phyloP scores from a whole-genome alignment of 495 filamentous ascomycete species.

The Penicilliopsis zonata region DNA sequence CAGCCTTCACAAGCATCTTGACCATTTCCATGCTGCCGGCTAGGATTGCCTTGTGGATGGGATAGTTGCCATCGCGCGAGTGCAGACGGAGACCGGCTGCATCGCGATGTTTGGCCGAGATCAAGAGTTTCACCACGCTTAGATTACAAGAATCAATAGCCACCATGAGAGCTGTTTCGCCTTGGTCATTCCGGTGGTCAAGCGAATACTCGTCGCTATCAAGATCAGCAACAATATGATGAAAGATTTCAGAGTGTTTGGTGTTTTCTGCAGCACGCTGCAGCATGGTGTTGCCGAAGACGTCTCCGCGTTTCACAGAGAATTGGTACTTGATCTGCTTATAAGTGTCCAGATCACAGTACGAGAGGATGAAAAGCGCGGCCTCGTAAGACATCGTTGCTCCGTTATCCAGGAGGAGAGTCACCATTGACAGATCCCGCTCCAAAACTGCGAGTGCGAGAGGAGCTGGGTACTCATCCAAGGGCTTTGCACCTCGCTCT shows the following conservation, averaged over 20 bases:
- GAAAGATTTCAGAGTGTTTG: background rate
- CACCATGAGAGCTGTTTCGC: too few species aligned
- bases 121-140: background rate
- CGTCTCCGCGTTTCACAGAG: background rate
- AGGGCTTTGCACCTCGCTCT: background rate
- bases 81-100: too few species aligned
- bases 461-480: background rate
- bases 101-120: too few species aligned
- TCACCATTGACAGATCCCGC: background rate
- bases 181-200: background rate
- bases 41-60: background rate
- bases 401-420: background rate
- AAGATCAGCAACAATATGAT: background rate
- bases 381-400: background rate
- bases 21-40: background rate
- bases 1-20: background rate
- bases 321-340: background rate
- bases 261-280: background rate
- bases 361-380: background rate
- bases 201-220: background rate
- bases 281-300: background rate
- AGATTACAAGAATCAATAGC: too few species aligned
- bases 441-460: background rate
- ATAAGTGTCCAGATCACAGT: background rate
- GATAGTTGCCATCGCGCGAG: background rate